Conservation (phyloP, 2,329 filamentous ascomycete species). For the Aspergillus sp. region DNA sequence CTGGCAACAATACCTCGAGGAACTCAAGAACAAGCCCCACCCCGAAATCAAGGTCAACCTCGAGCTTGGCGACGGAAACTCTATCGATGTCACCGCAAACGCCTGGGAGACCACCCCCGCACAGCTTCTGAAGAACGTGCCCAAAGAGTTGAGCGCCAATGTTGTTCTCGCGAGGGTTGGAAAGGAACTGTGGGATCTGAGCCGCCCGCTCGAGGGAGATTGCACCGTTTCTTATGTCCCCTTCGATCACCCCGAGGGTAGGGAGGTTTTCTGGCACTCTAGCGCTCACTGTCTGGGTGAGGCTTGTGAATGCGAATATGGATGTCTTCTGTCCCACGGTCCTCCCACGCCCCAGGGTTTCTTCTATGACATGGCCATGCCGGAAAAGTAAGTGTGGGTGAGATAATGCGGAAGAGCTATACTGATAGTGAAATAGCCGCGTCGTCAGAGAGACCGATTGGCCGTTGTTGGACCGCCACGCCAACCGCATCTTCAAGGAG, state of each 20-base stretch:
- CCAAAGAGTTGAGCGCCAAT: constrained; percentile 84
- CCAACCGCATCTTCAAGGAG: constrained; percentile 86
- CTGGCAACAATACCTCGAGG: constrained; percentile 79
- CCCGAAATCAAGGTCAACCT: constrained; percentile 53
- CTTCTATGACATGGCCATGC: constrained; percentile 94
- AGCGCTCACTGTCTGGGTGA: constrained; percentile 96
- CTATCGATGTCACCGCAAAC: constrained; percentile 59
- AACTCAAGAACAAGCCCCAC: constrained; percentile 59
- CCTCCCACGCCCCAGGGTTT: constrained; percentile 90
- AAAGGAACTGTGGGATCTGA: constrained; percentile 83
- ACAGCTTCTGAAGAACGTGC: constrained; percentile 75
- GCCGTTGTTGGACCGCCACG: constrained; percentile 79
- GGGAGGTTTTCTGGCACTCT: constrained; percentile 97
- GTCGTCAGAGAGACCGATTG: constrained; percentile 76
- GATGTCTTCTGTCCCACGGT: constrained; percentile 89
- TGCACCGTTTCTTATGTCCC: constrained; percentile 82
- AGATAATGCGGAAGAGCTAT: constrained; percentile 19
- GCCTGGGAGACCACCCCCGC: constrained; percentile 90
- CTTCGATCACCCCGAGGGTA: constrained; percentile 75
- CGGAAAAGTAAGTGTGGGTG: constrained; percentile 56
- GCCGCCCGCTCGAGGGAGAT: constrained; percentile 83
- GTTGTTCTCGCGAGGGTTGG: constrained; percentile 81
- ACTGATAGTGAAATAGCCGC: constrained; percentile 41
- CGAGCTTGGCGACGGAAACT: constrained; percentile 45
- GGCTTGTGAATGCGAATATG: constrained; percentile 85